Evolutionary conservation across 2,329 filamentous ascomycete genomes (phyloP).

Genomic region (Diaporthe batatas): DNA sequence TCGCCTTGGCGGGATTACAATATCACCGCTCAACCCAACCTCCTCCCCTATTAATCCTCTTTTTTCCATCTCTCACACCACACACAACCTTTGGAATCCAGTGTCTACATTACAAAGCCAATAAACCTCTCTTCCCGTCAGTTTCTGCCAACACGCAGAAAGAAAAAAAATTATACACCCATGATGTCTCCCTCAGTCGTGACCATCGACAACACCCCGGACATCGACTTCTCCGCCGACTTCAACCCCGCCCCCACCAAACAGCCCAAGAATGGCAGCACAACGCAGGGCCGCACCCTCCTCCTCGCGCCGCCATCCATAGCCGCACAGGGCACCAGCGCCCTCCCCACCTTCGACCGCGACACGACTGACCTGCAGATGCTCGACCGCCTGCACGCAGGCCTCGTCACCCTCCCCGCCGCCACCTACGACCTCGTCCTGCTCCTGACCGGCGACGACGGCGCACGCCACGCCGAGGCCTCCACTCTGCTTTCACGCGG

Average conservation of each 20-base stretch:
- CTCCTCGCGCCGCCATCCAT: slow-evolving; percentile 92
- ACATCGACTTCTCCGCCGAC: slow-evolving; percentile 58
- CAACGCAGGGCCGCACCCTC: slow-evolving; percentile 70
- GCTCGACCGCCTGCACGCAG: slow-evolving; percentile 91
- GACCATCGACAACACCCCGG: slow-evolving; percentile 68
- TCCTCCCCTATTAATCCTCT: not conserved
- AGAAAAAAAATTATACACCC: not conserved
- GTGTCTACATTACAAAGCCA: not conserved
- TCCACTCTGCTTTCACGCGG: slow-evolving; percentile 73
- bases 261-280: slow-evolving; percentile 43
- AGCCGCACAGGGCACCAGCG: slow-evolving; percentile 80
- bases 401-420: slow-evolving; percentile 81
- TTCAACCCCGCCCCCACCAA: slow-evolving; percentile 47
- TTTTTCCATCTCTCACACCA: not conserved
- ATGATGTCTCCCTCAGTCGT: slow-evolving; percentile 66
- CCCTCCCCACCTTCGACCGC: slow-evolving; percentile 81
- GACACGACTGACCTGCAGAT: slow-evolving; percentile 90
- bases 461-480: slow-evolving; percentile 72
- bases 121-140: not conserved
- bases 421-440: slow-evolving; percentile 87
- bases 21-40: slow-evolving; percentile 1
- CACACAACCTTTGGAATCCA: not conserved
- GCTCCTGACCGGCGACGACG: slow-evolving; percentile 83
- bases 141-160: slow-evolving; percentile 33
- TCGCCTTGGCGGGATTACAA: slow-evolving; percentile 24